Evolutionary conservation across 805 yeast genomes (phyloP).

Genomic region (Monosporozyma unispora): DNA sequence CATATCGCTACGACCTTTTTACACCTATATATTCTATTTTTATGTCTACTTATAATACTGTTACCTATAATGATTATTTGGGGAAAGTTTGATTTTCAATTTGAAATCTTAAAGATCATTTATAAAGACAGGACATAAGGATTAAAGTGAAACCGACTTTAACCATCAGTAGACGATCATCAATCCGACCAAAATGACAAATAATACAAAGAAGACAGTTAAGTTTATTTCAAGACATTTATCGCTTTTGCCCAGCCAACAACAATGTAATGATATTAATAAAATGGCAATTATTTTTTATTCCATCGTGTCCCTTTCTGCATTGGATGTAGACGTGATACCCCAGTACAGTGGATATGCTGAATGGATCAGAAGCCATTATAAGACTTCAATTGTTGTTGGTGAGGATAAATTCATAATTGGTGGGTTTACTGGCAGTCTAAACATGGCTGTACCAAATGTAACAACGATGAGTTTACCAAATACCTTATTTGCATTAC

Average conservation of each 20-base stretch:
- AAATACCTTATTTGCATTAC: constrained; percentile 63
- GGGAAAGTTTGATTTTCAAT: neutral
- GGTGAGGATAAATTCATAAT: constrained; percentile 15
- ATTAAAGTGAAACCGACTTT: too few relatives aligned
- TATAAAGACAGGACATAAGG: too few relatives aligned
- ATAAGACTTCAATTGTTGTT: constrained; percentile 25
- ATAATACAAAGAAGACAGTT: constrained; percentile 19
- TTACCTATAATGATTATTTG: neutral
- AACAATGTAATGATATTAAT: constrained; percentile 60
- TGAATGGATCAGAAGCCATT: constrained; percentile 21
- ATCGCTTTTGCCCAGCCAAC: constrained; percentile 43
- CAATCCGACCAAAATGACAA: neutral
- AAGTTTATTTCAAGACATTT: constrained; percentile 45
- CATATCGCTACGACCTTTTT: constrained; percentile 6
- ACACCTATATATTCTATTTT: neutral
- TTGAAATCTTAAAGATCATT: neutral
- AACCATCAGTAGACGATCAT: too few relatives aligned
- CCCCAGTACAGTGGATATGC: constrained; percentile 25
- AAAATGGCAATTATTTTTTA: constrained; percentile 64
- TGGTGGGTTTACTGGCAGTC: constrained; percentile 25
- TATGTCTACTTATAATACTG: neutral
- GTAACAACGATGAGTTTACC: constrained; percentile 47
- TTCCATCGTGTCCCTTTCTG: constrained; percentile 45
- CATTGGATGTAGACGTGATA: constrained; percentile 22
- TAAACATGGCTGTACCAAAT: constrained; percentile 9